Evolutionary conservation across 345 rosid genomes (phyloP).

Genomic region (Carallia pectinifolia): DNA sequence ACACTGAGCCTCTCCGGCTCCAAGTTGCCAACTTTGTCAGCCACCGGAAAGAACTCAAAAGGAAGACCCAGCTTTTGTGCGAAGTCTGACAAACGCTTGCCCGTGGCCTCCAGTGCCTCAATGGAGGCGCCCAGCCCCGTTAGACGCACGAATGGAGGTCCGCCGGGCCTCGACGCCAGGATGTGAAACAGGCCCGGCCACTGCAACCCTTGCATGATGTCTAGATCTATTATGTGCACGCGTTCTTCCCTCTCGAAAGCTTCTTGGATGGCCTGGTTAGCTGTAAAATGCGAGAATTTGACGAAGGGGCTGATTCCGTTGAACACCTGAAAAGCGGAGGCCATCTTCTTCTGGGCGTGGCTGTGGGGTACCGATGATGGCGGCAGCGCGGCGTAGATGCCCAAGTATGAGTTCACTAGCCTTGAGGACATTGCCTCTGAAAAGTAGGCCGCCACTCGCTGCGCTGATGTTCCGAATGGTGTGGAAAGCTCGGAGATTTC

Average conservation of each 20-base stretch:
- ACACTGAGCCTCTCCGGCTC: conserved; percentile 68
- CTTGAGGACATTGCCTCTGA: conserved; percentile 93
- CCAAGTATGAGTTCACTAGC: conserved; percentile 74
- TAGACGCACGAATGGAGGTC: conserved; percentile 83
- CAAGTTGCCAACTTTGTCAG: conserved; percentile 80
- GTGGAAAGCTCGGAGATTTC: conserved; percentile 85
- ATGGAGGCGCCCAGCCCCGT: conserved; percentile 85
- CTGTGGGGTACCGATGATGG: conserved; percentile 49
- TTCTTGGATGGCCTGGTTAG: conserved; percentile 93
- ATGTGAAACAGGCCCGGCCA: conserved; percentile 96
- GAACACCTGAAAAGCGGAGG: conserved; percentile 89
- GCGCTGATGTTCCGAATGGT: conserved; percentile 91
- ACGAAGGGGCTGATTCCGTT: conserved; percentile 91
- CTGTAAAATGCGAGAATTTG: conserved; percentile 95
- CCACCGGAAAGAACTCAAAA: conserved; percentile 72
- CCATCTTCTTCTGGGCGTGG: conserved; percentile 72
- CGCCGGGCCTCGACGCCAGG: conserved; percentile 80
- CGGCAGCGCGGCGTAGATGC: conserved; percentile 60
- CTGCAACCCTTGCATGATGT: conserved; percentile 96
- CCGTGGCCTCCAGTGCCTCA: conserved; percentile 85
- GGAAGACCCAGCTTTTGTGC: conserved; percentile 81
- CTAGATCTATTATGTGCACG: conserved; percentile 92
- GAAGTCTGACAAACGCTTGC: conserved; percentile 80
- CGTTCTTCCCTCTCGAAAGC: conserved; percentile 88
- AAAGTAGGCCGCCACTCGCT: conserved; percentile 92